Percentiles rank a stretch among this genome's conserved stretches.
phyloP scores from a whole-genome alignment of 2,329 filamentous ascomycete genomes.

The Calonectria hongkongensis region DNA sequence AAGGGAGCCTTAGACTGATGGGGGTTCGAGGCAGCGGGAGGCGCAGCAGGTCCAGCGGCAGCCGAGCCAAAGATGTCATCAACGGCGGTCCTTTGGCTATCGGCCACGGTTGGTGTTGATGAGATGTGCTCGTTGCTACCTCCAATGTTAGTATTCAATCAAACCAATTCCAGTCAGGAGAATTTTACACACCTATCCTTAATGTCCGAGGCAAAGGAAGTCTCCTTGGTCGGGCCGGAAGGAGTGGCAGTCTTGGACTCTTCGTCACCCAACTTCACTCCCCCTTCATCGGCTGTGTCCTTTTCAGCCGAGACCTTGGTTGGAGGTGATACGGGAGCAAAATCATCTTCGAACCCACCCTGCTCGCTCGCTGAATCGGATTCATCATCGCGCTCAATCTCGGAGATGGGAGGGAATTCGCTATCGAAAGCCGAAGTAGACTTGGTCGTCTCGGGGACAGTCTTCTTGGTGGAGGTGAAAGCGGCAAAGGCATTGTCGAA shows the following conservation, averaged over 20 bases:
- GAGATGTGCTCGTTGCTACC: slow-evolving; percentile 56
- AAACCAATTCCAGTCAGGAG: neutral
- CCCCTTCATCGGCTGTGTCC: slow-evolving; percentile 44
- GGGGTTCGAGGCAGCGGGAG: slow-evolving; percentile 59
- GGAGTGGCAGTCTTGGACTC: slow-evolving; percentile 42
- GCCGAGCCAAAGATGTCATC: slow-evolving; percentile 67
- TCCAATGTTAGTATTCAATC: slow-evolving; percentile 35
- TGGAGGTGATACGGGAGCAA: slow-evolving; percentile 78
- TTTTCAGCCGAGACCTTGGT: slow-evolving; percentile 55
- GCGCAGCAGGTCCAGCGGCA: slow-evolving; percentile 48
- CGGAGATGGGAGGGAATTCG: slow-evolving; percentile 96
- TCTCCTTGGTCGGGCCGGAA: slow-evolving; percentile 52
- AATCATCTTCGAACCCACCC: slow-evolving; percentile 95
- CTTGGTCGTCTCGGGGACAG: slow-evolving; percentile 64
- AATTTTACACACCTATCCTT: slow-evolving; percentile 52
- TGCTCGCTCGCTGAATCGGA: slow-evolving; percentile 86
- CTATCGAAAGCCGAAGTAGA: slow-evolving; percentile 75
- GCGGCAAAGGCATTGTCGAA: slow-evolving; percentile 91
- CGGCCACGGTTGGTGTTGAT: slow-evolving; percentile 58
- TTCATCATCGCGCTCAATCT: slow-evolving; percentile 84
- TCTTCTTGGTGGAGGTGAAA: slow-evolving; percentile 75
- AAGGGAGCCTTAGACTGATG: slow-evolving; percentile 72
- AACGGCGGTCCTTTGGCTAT: slow-evolving; percentile 58
- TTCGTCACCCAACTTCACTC: slow-evolving; percentile 32
- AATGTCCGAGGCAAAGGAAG: slow-evolving; percentile 44